A percentile compares a stretch with the other conserved stretches of the same genome.
Evolutionary conservation across 257 asterid genomes (phyloP).

Genomic region (Solanum tacnaense): DNA sequence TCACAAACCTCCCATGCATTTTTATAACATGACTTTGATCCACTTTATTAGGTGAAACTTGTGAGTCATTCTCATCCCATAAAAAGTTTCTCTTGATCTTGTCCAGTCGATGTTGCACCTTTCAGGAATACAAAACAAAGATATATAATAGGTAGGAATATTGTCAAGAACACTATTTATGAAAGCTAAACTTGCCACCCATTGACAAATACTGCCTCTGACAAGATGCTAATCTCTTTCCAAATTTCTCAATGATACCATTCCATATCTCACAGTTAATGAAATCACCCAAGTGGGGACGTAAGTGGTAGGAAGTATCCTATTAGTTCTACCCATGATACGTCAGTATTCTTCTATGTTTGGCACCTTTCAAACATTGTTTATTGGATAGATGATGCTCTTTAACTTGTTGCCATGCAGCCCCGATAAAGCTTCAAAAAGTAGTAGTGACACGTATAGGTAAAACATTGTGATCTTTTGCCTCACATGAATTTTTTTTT

Average conservation of each 20-base stretch:
- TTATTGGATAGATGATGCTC: background rate
- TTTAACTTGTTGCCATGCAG: background rate
- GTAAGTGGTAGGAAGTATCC: background rate
- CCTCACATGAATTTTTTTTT: background rate
- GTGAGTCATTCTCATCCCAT: background rate
- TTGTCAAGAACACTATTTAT: background rate
- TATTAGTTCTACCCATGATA: background rate
- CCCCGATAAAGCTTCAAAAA: background rate
- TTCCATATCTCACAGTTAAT: background rate
- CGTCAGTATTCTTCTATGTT: background rate
- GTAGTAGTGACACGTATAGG: background rate
- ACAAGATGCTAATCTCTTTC: background rate
- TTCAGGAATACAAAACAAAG: background rate
- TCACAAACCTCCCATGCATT: background rate
- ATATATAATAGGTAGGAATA: background rate
- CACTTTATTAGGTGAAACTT: background rate
- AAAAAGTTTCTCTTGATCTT: no score
- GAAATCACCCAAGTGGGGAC: background rate
- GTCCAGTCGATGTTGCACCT: background rate
- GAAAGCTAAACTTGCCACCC: background rate
- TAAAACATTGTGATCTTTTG: background rate
- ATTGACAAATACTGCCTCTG: background rate
- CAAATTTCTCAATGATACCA: background rate
- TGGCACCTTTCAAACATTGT: background rate
- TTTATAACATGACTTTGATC: background rate